Conservation (phyloP, 345 rosid species). For the Nephelium lappaceum region DNA sequence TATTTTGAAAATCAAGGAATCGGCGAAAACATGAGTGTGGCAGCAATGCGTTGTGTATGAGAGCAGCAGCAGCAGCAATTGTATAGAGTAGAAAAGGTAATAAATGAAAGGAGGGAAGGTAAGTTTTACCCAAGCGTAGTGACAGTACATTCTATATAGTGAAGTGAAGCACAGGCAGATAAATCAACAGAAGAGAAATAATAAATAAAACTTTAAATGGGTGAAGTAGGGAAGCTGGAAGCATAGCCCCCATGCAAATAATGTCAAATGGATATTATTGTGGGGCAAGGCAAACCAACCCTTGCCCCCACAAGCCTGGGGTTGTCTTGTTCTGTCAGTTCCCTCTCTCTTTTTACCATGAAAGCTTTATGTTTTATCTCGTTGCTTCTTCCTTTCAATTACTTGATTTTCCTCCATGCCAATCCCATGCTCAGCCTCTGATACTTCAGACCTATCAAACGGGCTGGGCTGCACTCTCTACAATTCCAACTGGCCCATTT, state of each 20-base stretch:
- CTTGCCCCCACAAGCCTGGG: slow-evolving; percentile 44
- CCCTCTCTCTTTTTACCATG: slow-evolving; percentile 13
- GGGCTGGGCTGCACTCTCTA: background rate
- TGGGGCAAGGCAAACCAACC: slow-evolving; percentile 1
- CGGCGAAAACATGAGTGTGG: too few species aligned
- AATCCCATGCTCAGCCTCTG: background rate
- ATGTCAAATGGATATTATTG: background rate
- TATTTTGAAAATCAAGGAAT: too few species aligned
- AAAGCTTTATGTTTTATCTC: too few species aligned
- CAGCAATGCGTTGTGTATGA: too few species aligned
- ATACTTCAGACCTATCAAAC: too few species aligned
- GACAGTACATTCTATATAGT: background rate
- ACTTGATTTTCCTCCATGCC: slow-evolving; percentile 7
- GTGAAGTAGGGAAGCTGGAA: background rate
- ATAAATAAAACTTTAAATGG: background rate
- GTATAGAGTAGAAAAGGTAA: background rate
- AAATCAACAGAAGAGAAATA: background rate
- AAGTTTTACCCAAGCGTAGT: background rate
- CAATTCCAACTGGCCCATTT: background rate
- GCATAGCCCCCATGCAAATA: background rate
- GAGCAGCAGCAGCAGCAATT: too few species aligned
- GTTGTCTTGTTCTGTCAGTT: slow-evolving; percentile 42
- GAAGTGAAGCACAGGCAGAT: too few species aligned
- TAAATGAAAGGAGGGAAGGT: background rate
- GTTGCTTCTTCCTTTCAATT: background rate